Base-by-base conservation (phyloP, 495 filamentous ascomycete species). In the Neurospora intermedia region DNA sequence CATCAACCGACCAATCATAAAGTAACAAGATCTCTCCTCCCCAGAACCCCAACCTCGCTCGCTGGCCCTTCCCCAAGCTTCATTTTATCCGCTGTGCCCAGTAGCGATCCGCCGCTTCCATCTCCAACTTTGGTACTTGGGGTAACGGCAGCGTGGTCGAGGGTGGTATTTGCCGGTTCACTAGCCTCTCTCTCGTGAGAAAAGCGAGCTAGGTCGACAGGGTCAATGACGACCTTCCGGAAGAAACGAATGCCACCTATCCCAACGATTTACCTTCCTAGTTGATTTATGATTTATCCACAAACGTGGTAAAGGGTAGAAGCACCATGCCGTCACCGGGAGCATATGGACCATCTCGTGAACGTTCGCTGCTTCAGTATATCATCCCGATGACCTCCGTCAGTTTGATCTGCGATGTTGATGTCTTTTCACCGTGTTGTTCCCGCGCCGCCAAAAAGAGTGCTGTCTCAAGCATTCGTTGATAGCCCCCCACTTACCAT, bases 271-370 rank as follows among this genome's bases (percentile, higher is more conserved):
- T 54, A 43, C 48, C 59, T 70, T 27, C 35, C 66, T 75, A 74
- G 76, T 77, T 76, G 77, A 76, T 79, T 69, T 73, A 80, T n/a
- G n/a, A n/a, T 78, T 79, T 78, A 77, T 73, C 79, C 76, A 76
- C 48, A 43, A 76, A 77, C 41, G 27, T 31, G 20, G 71, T 59
- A 70, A 54, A 73, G 70, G 27, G 20, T 35, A n/a, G 69, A 18
- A 27, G 59, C 62, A 48, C 40, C 43, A 75, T 73, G 75, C 74
- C 43, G 72, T 69, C 70, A 40, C 27, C 69, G 20, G 40, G 27
- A 48, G 69, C 41, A 6, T 11, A 13, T 11, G 10, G 43, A 6
- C 23, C 41, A 8, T 40, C 71, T 40, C 18, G 5, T 20, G n/a
- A 7, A 8, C 20, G 43, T 23, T 23, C 20, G 38, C 20, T 46